Base-by-base conservation (phyloP, 805 yeast species). In the Lachancea meyersii region DNA sequence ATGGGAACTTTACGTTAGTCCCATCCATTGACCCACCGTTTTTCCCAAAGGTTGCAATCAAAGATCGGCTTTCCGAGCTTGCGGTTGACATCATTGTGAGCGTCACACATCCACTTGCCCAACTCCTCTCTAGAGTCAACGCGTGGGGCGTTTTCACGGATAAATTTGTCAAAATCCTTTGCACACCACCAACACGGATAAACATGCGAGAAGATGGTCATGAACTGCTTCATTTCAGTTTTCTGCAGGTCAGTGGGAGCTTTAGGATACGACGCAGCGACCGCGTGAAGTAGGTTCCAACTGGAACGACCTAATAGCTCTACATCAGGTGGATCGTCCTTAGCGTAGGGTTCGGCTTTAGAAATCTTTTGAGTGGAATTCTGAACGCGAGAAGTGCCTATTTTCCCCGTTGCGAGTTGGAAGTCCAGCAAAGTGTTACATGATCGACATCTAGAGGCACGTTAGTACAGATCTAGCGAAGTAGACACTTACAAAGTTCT, bases 101-200 rank as follows among this genome's bases (percentile, higher is more conserved):
- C 97, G 48, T 80, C 84, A 65, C 97, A 93, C 43, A 93, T 67
- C 98, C 98, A 93, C 52, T 64, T 70, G 0, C 96, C 94, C 54
- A 93, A 77, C 42, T 77, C 82, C 41, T 87, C 95, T 51, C 85
- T 86, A 4, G 76, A 73, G 16, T 65, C 68, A 3, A 79, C 83
- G 44, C 68, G 69, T 16, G 86, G 85, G 35, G 69, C 60, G 16
- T 78, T 72, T 26, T 64, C 63, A 43, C 64, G 66, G 21, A 86
- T 69, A 61, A 83, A 87, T 23, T 64, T 61, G 41, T 77, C 72
- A 63, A 93, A 87, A 58, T 91, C 97, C 27, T 75, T 75, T 0
- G 95, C 96, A 67, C 97, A 91, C 68, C 78, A 80, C 84, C 89
- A 82, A 63, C 98, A 91, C 2, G 98, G 98, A 57, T 91, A 93